Evolutionary conservation across 192 early-diverging fungal species (phyloP).

Genomic region (Coemansia sp.): DNA sequence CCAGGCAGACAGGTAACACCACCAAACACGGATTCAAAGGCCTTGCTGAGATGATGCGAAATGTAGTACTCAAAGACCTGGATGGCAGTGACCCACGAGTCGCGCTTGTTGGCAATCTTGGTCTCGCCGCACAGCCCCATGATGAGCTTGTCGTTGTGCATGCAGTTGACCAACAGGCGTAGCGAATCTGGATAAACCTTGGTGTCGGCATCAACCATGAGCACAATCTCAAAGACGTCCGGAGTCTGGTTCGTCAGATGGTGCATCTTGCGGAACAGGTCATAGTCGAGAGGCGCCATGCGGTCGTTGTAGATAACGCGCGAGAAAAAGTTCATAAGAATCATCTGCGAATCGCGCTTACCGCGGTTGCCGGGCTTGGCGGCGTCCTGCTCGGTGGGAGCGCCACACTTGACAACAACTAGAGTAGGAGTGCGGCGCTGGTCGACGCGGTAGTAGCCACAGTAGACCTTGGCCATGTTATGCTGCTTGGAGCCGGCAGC

Average conservation of each 20-base stretch:
- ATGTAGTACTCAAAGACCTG: constrained; percentile 99
- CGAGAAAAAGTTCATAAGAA: constrained; percentile 97
- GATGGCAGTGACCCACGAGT: constrained; percentile 98
- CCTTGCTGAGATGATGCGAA: constrained; percentile 95
- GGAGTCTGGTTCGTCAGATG: constrained; percentile 98
- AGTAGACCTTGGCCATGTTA: constrained; percentile 98
- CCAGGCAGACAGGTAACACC: constrained; percentile 98
- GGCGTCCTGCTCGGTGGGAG: constrained; percentile 72
- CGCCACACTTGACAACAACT: constrained; percentile 94
- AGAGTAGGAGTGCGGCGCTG: constrained; percentile 92
- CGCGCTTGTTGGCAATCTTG: constrained; percentile 88
- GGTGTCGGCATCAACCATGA: constrained; percentile 99
- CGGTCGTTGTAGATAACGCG: constrained; percentile 92
- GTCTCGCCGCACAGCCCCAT: constrained; percentile 98
- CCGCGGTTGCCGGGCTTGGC: constrained; percentile 91
- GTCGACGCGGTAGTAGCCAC: constrained; percentile 89
- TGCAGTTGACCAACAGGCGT: constrained; percentile 92
- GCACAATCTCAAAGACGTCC: constrained; percentile 94
- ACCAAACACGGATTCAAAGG: constrained; percentile 98
- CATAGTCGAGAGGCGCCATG: constrained; percentile 95
- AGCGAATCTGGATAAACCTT: constrained; percentile 90
- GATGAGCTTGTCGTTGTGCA: constrained; percentile 91
- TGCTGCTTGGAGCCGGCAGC: constrained; percentile 89
- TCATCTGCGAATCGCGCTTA: constrained; percentile 98
- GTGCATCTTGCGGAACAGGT: constrained; percentile 99